These are phyloP conservation scores for Candida nemodendra DNA, from an alignment of 805 yeast species.

Conservation along the genomic window DNA sequence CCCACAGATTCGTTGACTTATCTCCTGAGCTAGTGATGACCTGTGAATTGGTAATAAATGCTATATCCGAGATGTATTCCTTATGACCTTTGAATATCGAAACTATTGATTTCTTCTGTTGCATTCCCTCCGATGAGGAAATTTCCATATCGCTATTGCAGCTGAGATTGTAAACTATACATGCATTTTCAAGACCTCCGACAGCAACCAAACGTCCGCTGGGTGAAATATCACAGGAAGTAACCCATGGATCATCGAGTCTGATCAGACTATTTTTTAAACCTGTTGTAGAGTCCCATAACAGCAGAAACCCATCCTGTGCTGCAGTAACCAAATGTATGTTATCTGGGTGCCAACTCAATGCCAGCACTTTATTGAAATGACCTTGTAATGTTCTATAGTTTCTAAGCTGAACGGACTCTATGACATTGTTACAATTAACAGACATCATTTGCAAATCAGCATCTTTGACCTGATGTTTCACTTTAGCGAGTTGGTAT, in stretches of 20 bases:
- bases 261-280: conserved; percentile 68
- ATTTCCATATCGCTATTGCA: conserved; percentile 2
- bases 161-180: conserved; percentile 60
- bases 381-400: conserved; percentile 57
- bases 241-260: conserved; percentile 76
- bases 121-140: conserved; percentile 2
- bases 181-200: conserved; percentile 80
- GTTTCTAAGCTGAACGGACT: conserved; percentile 13
- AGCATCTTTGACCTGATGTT: conserved; percentile 29
- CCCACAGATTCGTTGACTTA: conserved; percentile 79
- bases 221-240: conserved; percentile 72
- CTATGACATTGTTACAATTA: conserved; percentile 19
- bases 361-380: conserved; percentile 65
- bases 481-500: conserved; percentile 27
- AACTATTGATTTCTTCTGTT: conserved; percentile 31
- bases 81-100: conserved; percentile 74
- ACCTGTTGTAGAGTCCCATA: conserved; percentile 81
- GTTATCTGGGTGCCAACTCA: conserved; percentile 71
- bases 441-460: conserved; percentile 24
- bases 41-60: conserved; percentile 56
- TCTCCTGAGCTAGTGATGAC: conserved; percentile 80
- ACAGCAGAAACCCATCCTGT: conserved; percentile 80
- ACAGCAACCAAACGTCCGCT: conserved; percentile 65
- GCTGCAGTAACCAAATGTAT: conserved; percentile 64
- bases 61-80: conserved; percentile 76